These are phyloP conservation scores for Lagenaria siceraria DNA, from an alignment of 306 rosid species.

Conservation along the genomic window DNA sequence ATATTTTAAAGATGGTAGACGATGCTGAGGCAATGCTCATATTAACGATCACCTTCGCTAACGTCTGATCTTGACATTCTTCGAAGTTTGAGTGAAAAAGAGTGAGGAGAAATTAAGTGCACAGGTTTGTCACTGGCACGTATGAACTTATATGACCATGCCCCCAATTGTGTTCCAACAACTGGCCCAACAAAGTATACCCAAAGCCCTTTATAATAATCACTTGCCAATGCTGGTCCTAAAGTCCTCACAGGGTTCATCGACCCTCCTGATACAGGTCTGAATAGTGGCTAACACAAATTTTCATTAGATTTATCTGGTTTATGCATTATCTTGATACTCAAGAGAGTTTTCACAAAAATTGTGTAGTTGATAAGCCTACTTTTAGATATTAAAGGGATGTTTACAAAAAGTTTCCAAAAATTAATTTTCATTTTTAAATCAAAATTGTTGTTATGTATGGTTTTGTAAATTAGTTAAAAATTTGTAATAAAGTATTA, in stretches of 20 bases:
- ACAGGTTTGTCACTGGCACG: conserved; percentile 26
- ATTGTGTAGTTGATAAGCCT: not conserved
- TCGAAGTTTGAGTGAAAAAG: conserved; percentile 25
- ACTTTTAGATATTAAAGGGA: not conserved
- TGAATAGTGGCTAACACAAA: conserved; percentile 17
- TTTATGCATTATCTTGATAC: not conserved
- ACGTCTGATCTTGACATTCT: not conserved
- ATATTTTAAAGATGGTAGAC: not conserved
- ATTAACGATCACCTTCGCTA: not conserved
- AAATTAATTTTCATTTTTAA: not conserved
- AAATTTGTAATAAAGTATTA: too few species aligned
- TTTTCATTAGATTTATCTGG: not conserved
- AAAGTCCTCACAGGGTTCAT: conserved; percentile 86
- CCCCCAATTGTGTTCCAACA: conserved; percentile 52
- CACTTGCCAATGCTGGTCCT: conserved; percentile 68
- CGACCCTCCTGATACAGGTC: conserved; percentile 86
- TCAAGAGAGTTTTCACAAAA: not conserved
- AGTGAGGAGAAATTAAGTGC: conserved; percentile 12
- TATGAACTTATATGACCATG: conserved; percentile 47
- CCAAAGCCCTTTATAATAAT: conserved; percentile 53
- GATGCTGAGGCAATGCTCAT: not conserved
- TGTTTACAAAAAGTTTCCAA: too few species aligned
- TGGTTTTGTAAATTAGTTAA: too few species aligned
- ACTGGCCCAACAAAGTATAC: conserved; percentile 61
- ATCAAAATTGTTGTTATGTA: not conserved